These are phyloP conservation scores for Trichomonas tenax DNA, from an alignment of 208 protist genomes.

Conservation along the genomic window DNA sequence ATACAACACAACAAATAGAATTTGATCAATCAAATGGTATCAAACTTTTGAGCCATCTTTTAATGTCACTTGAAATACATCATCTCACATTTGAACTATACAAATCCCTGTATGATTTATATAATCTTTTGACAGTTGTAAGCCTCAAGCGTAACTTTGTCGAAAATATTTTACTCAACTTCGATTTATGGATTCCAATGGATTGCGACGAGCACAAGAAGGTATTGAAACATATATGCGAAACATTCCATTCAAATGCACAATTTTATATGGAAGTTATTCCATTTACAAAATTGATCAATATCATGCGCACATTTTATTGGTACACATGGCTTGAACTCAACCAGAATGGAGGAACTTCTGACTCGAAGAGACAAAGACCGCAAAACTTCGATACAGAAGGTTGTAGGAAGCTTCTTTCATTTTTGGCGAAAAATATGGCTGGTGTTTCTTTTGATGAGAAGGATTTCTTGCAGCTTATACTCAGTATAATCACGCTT, in stretches of 20 bases:
- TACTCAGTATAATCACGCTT: background rate
- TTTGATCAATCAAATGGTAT: background rate
- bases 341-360: background rate
- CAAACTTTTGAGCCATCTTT: background rate
- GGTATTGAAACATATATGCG: background rate
- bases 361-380: background rate
- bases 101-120: background rate
- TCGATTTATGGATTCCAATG: background rate
- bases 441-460: background rate
- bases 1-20: background rate
- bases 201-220: background rate
- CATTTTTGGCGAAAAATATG: background rate
- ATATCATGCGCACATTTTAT: background rate
- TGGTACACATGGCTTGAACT: background rate
- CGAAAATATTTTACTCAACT: background rate
- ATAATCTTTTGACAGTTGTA: background rate
- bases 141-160: background rate
- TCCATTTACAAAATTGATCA: background rate
- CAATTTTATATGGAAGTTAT: background rate
- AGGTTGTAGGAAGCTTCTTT: background rate
- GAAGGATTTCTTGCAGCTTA: background rate
- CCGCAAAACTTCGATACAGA: background rate
- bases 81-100: background rate
- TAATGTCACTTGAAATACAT: background rate
- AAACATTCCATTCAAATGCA: background rate